Evolutionary conservation across 208 protist species (phyloP).

Genomic region (Wallacemonas rigidus): DNA sequence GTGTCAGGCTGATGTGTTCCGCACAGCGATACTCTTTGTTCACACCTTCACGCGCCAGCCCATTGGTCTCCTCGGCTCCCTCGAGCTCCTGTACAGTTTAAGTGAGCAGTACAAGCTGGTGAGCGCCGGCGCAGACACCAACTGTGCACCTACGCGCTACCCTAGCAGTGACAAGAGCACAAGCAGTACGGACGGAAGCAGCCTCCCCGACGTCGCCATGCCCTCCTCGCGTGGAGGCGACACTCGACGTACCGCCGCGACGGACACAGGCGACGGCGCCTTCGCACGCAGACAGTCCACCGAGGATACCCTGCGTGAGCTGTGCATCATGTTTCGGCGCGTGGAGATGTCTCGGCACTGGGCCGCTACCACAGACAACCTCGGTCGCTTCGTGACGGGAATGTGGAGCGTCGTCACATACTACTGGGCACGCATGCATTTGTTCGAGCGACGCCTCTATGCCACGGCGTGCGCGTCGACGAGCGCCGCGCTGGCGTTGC

Average conservation of each 20-base stretch:
- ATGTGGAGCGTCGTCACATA: slow-evolving; percentile 15
- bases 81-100: slow-evolving; percentile 5
- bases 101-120: slow-evolving; percentile 5
- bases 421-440: slow-evolving; percentile 30
- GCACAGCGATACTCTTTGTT: slow-evolving; percentile 4
- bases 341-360: slow-evolving; percentile 10
- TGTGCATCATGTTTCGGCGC: not conserved
- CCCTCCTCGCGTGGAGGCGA: not conserved
- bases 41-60: slow-evolving; percentile 17
- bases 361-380: not conserved
- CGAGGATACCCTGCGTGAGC: slow-evolving; percentile 8
- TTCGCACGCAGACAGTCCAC: not conserved
- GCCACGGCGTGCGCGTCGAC: not conserved
- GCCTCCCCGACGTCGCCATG: not conserved
- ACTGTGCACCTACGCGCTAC: not conserved
- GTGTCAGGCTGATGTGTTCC: not conserved
- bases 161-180: slow-evolving; percentile 5
- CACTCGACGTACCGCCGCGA: not conserved
- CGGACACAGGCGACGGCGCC: not conserved
- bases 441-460: slow-evolving; percentile 25
- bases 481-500: not conserved
- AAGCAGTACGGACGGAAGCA: not conserved
- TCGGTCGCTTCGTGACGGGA: slow-evolving; percentile 1
- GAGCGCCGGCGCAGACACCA: not conserved
- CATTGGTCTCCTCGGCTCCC: slow-evolving; percentile 5